A percentile compares a stretch with the other conserved stretches of the same genome.
These are phyloP conservation scores for Hypoxylon sp. DNA, from an alignment of 2,329 filamentous ascomycete genomes.

Conservation along the genomic window DNA sequence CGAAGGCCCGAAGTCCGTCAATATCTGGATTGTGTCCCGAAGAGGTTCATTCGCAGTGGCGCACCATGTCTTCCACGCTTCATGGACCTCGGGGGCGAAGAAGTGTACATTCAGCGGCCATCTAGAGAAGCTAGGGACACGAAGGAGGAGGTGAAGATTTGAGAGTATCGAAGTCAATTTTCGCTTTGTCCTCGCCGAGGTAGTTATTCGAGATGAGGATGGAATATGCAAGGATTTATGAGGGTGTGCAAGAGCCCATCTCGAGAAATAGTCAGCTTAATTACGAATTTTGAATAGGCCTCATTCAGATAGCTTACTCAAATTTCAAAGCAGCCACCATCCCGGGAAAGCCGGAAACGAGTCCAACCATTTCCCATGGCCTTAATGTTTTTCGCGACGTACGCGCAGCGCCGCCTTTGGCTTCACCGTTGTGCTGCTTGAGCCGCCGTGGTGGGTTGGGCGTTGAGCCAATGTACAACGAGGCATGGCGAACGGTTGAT, in stretches of 20 bases:
- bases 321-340: slow-evolving; percentile 92
- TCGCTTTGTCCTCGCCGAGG: slow-evolving; percentile 66
- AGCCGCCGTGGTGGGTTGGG: slow-evolving; percentile 88
- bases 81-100: slow-evolving; percentile 78
- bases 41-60: slow-evolving; percentile 64
- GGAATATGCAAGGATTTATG: slow-evolving; percentile 85
- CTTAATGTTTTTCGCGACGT: slow-evolving; percentile 78
- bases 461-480: slow-evolving; percentile 91
- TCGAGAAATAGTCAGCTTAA: slow-evolving; percentile 62
- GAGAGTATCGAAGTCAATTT: slow-evolving; percentile 78
- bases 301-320: slow-evolving; percentile 73
- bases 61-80: slow-evolving; percentile 76
- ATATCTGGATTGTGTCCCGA: slow-evolving; percentile 65
- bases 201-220: slow-evolving; percentile 70
- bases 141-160: slow-evolving; percentile 85
- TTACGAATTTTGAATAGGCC: slow-evolving; percentile 3
- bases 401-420: slow-evolving; percentile 83
- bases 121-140: slow-evolving; percentile 81
- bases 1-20: slow-evolving; percentile 67
- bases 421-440: slow-evolving; percentile 90
- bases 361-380: slow-evolving; percentile 91
- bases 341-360: slow-evolving; percentile 91
- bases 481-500: slow-evolving; percentile 79
- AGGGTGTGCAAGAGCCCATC: slow-evolving; percentile 93
- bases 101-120: slow-evolving; percentile 90